A percentile compares a stretch with the other conserved stretches of the same genome.
phyloP scores from a whole-genome alignment of 106 monocot species.

The Narthecium ossifragum region DNA sequence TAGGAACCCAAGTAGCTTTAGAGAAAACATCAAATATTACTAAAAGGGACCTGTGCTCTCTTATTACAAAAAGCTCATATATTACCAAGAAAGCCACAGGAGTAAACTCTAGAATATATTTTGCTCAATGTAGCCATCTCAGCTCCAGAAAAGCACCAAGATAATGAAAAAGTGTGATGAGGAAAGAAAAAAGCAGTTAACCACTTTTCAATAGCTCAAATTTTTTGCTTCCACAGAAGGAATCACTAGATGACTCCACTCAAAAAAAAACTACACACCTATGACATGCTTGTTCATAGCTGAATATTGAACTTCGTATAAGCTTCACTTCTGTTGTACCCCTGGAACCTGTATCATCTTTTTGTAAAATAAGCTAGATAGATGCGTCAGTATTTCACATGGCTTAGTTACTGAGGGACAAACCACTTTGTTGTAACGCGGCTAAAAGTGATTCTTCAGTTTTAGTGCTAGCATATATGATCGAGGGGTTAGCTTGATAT shows the following conservation, averaged over 20 bases:
- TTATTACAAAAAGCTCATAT: too few species aligned
- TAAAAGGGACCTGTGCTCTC: too few species aligned
- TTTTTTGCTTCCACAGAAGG: not conserved
- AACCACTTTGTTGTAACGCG: conserved; percentile 65
- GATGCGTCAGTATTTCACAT: not conserved
- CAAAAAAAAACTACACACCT: conserved; percentile 27
- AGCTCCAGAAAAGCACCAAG: too few species aligned
- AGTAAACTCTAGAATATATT: too few species aligned
- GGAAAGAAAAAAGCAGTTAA: too few species aligned
- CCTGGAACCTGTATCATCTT: conserved; percentile 38
- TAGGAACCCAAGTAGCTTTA: too few species aligned
- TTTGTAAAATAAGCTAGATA: conserved; percentile 16
- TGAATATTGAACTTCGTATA: conserved; percentile 80
- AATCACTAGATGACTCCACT: too few species aligned
- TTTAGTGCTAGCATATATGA: conserved; percentile 92
- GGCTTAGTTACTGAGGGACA: not conserved
- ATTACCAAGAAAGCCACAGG: too few species aligned
- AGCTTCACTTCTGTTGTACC: conserved; percentile 61
- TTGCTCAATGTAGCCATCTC: too few species aligned
- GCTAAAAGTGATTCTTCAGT: conserved; percentile 81
- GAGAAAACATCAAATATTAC: too few species aligned
- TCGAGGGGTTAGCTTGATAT: conserved; percentile 82
- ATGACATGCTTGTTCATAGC: conserved; percentile 99
- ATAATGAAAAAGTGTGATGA: too few species aligned
- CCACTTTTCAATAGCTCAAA: too few species aligned